Base-by-base conservation (phyloP, 2,329 filamentous ascomycete species). In the Ustulina deusta region DNA sequence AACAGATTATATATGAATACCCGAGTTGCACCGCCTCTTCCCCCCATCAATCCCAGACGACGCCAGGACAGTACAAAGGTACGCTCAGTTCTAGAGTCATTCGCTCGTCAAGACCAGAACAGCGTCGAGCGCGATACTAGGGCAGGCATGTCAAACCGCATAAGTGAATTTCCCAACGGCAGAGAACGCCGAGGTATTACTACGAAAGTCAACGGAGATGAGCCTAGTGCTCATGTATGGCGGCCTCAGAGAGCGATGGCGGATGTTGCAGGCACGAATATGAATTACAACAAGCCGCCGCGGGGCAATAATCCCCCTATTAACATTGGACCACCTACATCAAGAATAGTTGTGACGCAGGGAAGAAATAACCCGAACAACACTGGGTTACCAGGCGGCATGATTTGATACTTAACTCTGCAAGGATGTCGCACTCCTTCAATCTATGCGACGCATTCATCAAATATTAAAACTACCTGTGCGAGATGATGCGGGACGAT, bases 41-140 rank as follows among this genome's bases (percentile, higher is more conserved):
- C 87, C 2, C 86, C 87, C 1, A 86, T 89, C 74, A 89, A 89
- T 73, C 87, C 87, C 32, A 82, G 85, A 56, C 83, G 87, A 10
- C 80, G 79, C 54, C 78, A 80, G 56, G 79, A 83, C 13, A 77
- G 75, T 13, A 76, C 78, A 0, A 78, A 75, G 36, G 74, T 76
- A 2, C 83, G 85, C 61, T 83, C 82, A 10, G 76, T 81, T 1
- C 74, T 82, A n/a, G 79, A 78, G 27, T 77, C 78, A 3, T 68
- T 82, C 22, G 71, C 77, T 44, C 78, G 79, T 20, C 78, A 78
- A 20, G 76, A 75, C 13, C 78, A 78, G 5, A 81, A 82, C 11
- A 34, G 65, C 62, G 49, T 76, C 64, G 71, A 76, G 4, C 71
- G 69, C 5, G 73, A 75, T 6, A 70, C 65, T n/a, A 75, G 73